Conservation (phyloP, 2,329 filamentous ascomycete species). For the Curvularia spicifera region DNA sequence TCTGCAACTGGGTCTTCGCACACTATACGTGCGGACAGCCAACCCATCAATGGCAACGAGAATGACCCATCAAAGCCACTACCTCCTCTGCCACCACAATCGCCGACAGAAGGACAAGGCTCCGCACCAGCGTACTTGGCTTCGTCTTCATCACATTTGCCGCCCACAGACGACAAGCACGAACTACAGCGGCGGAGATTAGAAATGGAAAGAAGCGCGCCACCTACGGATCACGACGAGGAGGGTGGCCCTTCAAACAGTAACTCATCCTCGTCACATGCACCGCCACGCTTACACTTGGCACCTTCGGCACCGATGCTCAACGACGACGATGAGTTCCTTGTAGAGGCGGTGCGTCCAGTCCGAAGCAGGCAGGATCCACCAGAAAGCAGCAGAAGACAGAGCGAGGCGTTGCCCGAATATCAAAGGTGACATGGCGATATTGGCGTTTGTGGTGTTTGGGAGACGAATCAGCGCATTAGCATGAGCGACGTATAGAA, state of each 20-base stretch:
- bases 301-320: slow-evolving; percentile 43
- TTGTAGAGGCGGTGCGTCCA: slow-evolving; percentile 38
- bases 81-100: slow-evolving; percentile 31
- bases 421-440: slow-evolving; percentile 35
- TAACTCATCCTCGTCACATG: slow-evolving; percentile 25
- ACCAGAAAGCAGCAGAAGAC: slow-evolving; percentile 15
- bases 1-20: slow-evolving; percentile 31
- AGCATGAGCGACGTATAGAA: slow-evolving; percentile 1
- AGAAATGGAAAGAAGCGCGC: slow-evolving; percentile 52
- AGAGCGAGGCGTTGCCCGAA: slow-evolving; percentile 40
- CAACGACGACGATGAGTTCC: slow-evolving; percentile 44
- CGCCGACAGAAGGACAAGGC: slow-evolving; percentile 20
- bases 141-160: slow-evolving; percentile 44
- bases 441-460: slow-evolving; percentile 5
- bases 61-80: slow-evolving; percentile 25
- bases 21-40: slow-evolving; percentile 30
- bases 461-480: neutral
- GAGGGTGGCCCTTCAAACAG: slow-evolving; percentile 25
- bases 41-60: slow-evolving; percentile 16
- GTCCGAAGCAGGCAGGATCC: slow-evolving; percentile 20
- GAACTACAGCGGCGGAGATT: slow-evolving; percentile 67
- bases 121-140: slow-evolving; percentile 37
- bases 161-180: slow-evolving; percentile 73
- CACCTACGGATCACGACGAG: slow-evolving; percentile 38
- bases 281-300: slow-evolving; percentile 19